Evolutionary conservation across 1,284 basidiomycete genomes (phyloP), one percentile per base, ranked within the genome.

Genomic region (Leccinum fuscescens): DNA sequence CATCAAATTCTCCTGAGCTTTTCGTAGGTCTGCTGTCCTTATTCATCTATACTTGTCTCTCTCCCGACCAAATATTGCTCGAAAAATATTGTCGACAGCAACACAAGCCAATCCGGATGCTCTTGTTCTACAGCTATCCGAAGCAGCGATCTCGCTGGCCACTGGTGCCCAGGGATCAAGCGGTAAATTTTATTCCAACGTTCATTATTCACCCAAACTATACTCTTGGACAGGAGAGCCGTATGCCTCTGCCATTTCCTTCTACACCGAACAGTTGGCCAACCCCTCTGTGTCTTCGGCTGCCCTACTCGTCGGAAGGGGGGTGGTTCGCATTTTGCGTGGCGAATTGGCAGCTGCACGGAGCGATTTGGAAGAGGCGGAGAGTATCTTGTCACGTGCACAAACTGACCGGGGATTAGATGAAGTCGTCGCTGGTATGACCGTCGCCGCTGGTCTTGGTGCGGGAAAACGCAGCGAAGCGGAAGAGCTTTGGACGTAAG

Each of bases 231-330:
- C 14, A 75, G 71, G 71, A 15, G 71, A 75, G 39, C 68, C 77
- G n/a, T 93, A 90, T 78, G 80, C 81, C 55, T 85, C 91, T 70
- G 78, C 86, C 53, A 76, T 86, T 72, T 92, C 94, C 60, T 95
- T 94, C 76, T 97, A 93, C 77, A 93, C 93, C 52, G 95, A 98
- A 72, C 92, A 96, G 69, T 83, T 95, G 55, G 90, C 88, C 39
- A 90, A 94, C 66, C 94, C 94, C 2, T 89, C 90, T 2, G 71
- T 95, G 63, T 80, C 91, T 3, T 89, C 89, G 20, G 81, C 89
- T 49, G 80, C 88, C 67, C 77, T 96, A 15, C 81, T 96, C 33
- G 90, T 91, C 11, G 87, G 92, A 5, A 89, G 94, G 64, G 93
- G 92, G 2, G 86, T 95, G 22, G 88, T 90, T 15, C 90, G 95